Evolutionary conservation across 1,139 yeast genomes (phyloP).

Genomic region (Meyerozyma carpophila): DNA sequence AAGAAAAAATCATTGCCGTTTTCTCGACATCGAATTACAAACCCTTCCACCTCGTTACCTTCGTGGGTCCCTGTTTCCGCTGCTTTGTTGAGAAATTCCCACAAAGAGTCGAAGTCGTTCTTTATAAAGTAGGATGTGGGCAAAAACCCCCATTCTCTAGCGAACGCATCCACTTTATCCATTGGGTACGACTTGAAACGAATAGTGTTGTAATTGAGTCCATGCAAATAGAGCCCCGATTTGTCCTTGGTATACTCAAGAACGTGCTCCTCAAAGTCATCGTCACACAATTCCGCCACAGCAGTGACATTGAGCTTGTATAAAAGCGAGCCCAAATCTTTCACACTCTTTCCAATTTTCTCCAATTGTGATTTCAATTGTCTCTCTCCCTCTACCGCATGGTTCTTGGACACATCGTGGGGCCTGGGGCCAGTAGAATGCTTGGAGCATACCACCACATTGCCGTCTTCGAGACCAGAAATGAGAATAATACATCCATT

Average conservation of each 20-base stretch:
- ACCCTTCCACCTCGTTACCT: constrained; percentile 81
- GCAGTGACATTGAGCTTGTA: constrained; percentile 62
- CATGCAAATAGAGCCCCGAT: constrained; percentile 87
- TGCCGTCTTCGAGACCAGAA: constrained; percentile 70
- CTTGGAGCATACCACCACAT: constrained; percentile 78
- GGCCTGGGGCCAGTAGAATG: constrained; percentile 75
- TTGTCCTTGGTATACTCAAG: constrained; percentile 60
- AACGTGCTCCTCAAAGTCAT: constrained; percentile 89
- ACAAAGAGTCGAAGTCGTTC: constrained; percentile 34
- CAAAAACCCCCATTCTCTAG: constrained; percentile 67
- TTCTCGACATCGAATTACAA: constrained; percentile 58
- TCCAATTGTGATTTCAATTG: constrained; percentile 53
- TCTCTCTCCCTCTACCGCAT: constrained; percentile 67
- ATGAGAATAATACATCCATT: constrained; percentile 91
- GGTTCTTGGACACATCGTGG: constrained; percentile 49
- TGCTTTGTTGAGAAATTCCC: constrained; percentile 49
- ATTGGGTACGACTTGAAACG: constrained; percentile 63
- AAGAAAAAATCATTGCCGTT: constrained; percentile 58
- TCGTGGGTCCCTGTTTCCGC: constrained; percentile 68
- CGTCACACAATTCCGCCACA: constrained; percentile 92
- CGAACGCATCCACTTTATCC: constrained; percentile 55
- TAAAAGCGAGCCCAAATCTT: constrained; percentile 53
- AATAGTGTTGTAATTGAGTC: constrained; percentile 67
- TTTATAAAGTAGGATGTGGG: constrained; percentile 42
- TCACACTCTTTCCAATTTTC: constrained; percentile 28